These are phyloP conservation scores for Angophora floribunda DNA, from an alignment of 345 rosid genomes.

Conservation along the genomic window DNA sequence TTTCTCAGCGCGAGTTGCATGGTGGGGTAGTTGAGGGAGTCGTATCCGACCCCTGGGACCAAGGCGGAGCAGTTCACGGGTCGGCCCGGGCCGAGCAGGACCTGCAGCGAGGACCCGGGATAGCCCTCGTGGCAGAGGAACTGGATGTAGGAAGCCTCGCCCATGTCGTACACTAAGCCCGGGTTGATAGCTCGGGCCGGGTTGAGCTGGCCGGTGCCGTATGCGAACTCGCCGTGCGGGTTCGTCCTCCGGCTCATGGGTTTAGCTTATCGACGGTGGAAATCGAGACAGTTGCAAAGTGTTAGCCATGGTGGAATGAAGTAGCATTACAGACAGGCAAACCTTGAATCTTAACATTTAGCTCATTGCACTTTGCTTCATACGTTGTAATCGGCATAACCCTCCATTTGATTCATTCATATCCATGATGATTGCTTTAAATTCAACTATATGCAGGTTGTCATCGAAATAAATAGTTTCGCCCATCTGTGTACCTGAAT, in stretches of 20 bases:
- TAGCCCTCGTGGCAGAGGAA: conserved; percentile 81
- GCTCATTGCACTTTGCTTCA: not conserved
- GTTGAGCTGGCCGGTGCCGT: conserved; percentile 77
- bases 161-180: conserved; percentile 71
- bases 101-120: conserved; percentile 39
- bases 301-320: not conserved
- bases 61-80: conserved; percentile 61
- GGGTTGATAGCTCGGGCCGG: conserved; percentile 56
- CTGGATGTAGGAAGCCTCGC: conserved; percentile 63
- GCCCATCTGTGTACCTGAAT: not conserved
- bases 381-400: not conserved
- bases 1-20: conserved; percentile 44
- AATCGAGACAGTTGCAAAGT: not conserved
- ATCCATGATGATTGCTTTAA: not conserved
- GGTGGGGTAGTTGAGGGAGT: conserved; percentile 79
- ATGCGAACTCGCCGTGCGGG: conserved; percentile 63
- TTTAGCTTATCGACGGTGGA: conserved; percentile 28
- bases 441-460: not conserved
- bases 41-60: conserved; percentile 60
- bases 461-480: not conserved
- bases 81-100: conserved; percentile 27
- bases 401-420: not conserved
- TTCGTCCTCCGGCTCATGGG: conserved; percentile 48
- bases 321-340: not conserved
- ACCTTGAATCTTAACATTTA: not conserved